A percentile compares a stretch with the other conserved stretches of the same genome.
phyloP scores from a whole-genome alignment of 2,329 filamentous ascomycete genomes.

The Nannizzia gypsea region DNA sequence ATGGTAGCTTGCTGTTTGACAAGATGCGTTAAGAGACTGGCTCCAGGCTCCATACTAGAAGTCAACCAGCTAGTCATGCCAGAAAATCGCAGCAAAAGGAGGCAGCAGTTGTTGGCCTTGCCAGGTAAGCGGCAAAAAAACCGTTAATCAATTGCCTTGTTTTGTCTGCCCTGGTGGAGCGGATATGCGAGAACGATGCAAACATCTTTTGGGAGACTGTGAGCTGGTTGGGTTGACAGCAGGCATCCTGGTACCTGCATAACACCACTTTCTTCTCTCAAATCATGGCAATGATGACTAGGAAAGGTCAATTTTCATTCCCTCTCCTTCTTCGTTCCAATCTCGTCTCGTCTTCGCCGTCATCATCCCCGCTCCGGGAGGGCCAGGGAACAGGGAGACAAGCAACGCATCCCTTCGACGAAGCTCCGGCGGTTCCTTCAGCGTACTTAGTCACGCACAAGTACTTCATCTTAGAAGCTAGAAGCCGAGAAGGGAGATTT shows the following conservation, averaged over 20 bases:
- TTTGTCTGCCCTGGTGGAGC: background rate
- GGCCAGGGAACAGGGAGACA: background rate
- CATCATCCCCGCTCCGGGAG: background rate
- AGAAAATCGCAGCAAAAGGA: background rate
- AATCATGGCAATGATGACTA: background rate
- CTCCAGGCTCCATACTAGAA: background rate
- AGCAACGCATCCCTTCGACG: background rate
- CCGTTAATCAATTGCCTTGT: background rate
- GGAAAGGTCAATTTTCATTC: background rate
- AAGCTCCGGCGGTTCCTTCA: background rate
- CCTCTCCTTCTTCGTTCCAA: background rate
- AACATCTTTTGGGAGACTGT: background rate
- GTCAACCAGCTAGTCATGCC: too few relatives aligned
- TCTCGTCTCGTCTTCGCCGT: background rate
- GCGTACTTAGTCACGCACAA: background rate
- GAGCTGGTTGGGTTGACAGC: background rate
- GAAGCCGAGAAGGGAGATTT: background rate
- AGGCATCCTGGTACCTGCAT: constrained; percentile 4
- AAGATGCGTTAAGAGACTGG: background rate
- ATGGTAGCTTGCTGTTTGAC: background rate
- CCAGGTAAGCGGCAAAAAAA: background rate
- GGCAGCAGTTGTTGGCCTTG: background rate
- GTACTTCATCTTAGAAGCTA: background rate
- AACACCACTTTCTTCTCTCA: background rate
- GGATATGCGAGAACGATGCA: background rate